Base-by-base conservation (phyloP, 768 basidiomycete species). In the Pleurotus ostreatus region DNA sequence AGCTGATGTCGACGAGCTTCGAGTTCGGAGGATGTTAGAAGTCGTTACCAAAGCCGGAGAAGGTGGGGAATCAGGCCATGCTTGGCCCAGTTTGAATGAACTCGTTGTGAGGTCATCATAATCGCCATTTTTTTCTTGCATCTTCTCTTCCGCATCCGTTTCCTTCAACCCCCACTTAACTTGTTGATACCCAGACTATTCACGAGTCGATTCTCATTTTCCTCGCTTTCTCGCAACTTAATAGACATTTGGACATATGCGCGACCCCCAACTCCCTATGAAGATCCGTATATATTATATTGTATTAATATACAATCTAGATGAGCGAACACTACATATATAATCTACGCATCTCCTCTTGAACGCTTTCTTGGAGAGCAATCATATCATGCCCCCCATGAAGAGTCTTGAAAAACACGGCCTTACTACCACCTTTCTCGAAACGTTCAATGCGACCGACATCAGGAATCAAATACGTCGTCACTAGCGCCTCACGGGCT, bases 331-430 rank as follows among this genome's bases (percentile, higher is more conserved):
- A 44, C 13, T 20, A 15, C 20, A 13, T 30, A n/a, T 49, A 49
- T n/a, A 49, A 34, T 45, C 60, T 68, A 25, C 76, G 70, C 47
- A 85, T 82, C 39, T 82, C 73, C 65, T 90, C 89, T 58, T 89
- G 84, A 26, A 91, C 77, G 1, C 89, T 89, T 60, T 92, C 89
- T 59, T 87, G 79, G 3, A 80, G 65, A 11, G 83, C 85, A 15
- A 91, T 60, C 54, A 74, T 73, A 56, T 83, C 78, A 60, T 92
- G 89, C 0, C 77, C 79, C 11, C 90, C 90, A 55, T 74, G 82
- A 49, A 76, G 63, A 1, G 84, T 82, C 70, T 84, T 84, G 39
- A 89, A 72, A 13, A 84, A 79, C 13, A 78, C 74, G 3, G 89
- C 76, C 55, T 77, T 80, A 46, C 78, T 64, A 51, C 68, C 74